Evolutionary conservation across 441 rosid genomes (phyloP).

Genomic region (Manihot esculenta): DNA sequence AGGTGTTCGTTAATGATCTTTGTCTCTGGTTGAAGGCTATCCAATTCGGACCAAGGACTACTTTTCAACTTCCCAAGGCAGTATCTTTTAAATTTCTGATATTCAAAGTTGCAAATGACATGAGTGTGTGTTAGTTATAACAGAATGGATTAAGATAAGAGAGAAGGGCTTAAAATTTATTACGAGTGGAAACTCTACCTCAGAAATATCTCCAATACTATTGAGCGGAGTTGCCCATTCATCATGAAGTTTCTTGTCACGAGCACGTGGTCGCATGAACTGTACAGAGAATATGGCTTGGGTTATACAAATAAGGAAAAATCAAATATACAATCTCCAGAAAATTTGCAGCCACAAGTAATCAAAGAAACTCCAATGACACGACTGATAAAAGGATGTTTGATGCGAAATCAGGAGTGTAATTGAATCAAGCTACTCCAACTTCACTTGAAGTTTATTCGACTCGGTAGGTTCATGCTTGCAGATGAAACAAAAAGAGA

Average conservation of each 20-base stretch:
- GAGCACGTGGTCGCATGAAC: conserved; percentile 88
- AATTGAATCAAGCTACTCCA: neutral
- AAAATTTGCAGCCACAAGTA: neutral
- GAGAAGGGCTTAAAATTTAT: neutral
- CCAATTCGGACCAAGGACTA: conserved; percentile 96
- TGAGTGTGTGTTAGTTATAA: conserved; percentile 12
- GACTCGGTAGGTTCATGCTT: neutral
- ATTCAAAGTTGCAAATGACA: conserved; percentile 18
- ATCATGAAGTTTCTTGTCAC: conserved; percentile 86
- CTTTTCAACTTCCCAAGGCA: conserved; percentile 83
- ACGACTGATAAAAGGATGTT: neutral
- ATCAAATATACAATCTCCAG: neutral
- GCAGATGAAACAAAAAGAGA: neutral
- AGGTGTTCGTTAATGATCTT: conserved; percentile 80
- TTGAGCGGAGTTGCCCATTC: conserved; percentile 82
- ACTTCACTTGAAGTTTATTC: no score
- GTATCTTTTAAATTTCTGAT: conserved; percentile 73
- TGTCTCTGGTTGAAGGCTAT: conserved; percentile 91
- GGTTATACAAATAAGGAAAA: neutral
- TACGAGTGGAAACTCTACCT: conserved; percentile 44
- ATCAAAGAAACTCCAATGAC: neutral
- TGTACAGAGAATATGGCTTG: conserved; percentile 26
- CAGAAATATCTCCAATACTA: conserved; percentile 68
- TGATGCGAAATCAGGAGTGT: neutral
- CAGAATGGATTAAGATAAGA: neutral